phyloP scores from a whole-genome alignment of 805 yeast genomes.

The Martiniozyma abietophila region DNA sequence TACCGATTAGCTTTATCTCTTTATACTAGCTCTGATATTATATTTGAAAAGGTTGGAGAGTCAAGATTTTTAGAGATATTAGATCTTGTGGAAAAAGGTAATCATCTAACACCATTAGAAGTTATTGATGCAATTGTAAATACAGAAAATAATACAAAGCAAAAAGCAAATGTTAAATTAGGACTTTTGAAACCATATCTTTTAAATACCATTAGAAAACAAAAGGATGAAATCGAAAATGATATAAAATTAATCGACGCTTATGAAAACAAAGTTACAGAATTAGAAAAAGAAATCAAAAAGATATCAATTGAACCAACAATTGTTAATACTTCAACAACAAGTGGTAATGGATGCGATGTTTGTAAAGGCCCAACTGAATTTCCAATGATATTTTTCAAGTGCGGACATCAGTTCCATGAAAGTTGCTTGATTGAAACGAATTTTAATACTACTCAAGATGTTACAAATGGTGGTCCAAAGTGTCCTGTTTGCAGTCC shows the following conservation, averaged over 20 bases:
- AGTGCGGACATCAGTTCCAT: conserved; percentile 82
- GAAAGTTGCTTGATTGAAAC: conserved; percentile 45
- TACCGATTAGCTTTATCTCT: conserved; percentile 57
- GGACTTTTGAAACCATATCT: conserved; percentile 67
- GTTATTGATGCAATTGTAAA: conserved; percentile 26
- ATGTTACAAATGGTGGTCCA: conserved; percentile 14
- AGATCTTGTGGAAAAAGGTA: conserved; percentile 39
- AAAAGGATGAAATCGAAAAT: conserved; percentile 56
- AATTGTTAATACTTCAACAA: conserved; percentile 35
- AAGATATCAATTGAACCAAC: conserved; percentile 37
- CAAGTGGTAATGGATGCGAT: conserved; percentile 40
- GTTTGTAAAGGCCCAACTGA: conserved; percentile 60
- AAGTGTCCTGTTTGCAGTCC: conserved; percentile 70
- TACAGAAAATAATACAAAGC: conserved; percentile 30
- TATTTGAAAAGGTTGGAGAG: conserved; percentile 44
- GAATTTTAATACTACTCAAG: not conserved
- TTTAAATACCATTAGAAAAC: conserved; percentile 47
- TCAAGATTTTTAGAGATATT: conserved; percentile 42
- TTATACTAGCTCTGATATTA: conserved; percentile 45
- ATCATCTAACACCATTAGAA: conserved; percentile 65
- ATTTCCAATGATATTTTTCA: conserved; percentile 73
- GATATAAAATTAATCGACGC: conserved; percentile 57
- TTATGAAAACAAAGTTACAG: conserved; percentile 56
- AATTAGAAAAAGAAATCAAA: conserved; percentile 44
- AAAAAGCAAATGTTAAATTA: conserved; percentile 36